Evolutionary conservation across 805 yeast genomes (phyloP).

Genomic region (Kazachstania africana): DNA sequence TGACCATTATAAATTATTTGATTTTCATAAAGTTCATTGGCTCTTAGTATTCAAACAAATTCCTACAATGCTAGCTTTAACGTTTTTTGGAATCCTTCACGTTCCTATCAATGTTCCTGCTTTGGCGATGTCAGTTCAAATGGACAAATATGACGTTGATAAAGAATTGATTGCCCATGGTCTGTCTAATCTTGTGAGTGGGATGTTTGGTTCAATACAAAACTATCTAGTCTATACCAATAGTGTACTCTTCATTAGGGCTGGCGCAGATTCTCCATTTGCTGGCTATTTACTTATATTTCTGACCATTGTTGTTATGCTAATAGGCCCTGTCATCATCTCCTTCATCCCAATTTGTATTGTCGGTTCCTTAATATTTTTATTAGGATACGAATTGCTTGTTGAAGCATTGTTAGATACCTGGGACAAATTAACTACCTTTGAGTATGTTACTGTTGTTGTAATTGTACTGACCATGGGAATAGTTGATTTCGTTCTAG

Average conservation of each 20-base stretch:
- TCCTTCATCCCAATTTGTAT: constrained; percentile 93
- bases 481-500: constrained; percentile 85
- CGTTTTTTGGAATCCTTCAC: constrained; percentile 90
- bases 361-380: constrained; percentile 83
- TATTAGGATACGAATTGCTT: constrained; percentile 81
- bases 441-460: constrained; percentile 76
- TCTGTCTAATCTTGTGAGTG: constrained; percentile 75
- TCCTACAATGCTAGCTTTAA: constrained; percentile 91
- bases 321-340: constrained; percentile 83
- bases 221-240: constrained; percentile 93
- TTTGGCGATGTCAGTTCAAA: constrained; percentile 76
- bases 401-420: constrained; percentile 84
- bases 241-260: constrained; percentile 79
- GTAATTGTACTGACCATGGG: constrained; percentile 94
- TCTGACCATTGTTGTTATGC: constrained; percentile 72
- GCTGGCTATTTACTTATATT: constrained; percentile 85
- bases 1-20: constrained; percentile 63
- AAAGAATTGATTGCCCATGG: constrained; percentile 94
- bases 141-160: constrained; percentile 79
- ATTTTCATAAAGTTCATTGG: constrained; percentile 69
- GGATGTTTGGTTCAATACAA: constrained; percentile 77
- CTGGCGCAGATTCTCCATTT: constrained; percentile 83
- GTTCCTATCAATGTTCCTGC: constrained; percentile 98
- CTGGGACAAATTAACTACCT: constrained; percentile 54
- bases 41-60: constrained; percentile 48